Base-by-base conservation (phyloP, 1,284 basidiomycete species). In the Heterobasidion parviporum region DNA sequence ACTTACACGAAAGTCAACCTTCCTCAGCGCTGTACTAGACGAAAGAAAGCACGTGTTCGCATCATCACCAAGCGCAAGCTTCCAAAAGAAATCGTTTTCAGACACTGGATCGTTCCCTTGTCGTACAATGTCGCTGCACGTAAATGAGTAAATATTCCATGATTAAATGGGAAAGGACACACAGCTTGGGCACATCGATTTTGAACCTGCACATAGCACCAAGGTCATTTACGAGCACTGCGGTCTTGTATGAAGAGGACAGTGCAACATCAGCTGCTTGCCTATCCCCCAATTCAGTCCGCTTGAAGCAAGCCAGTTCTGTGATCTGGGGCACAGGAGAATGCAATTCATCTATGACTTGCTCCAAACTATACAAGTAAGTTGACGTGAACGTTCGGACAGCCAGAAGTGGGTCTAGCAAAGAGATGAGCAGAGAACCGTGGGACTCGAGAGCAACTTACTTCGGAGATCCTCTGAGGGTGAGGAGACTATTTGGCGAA, bases 1-100 rank as follows among this genome's bases (percentile, higher is more conserved):
- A 52, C 68, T n/a, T 68, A 84, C 83, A 57, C 82, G 68, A 26
- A 79, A 67, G 64, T 85, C 83, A 16, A 79, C 54, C 20, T 72
- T 66, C 45, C 66, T 62, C 10, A 79, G 62, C 6, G 48, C 55
- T 41, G 64, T 68, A 20, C 60, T 64, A 8, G 72, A 73, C 5
- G 70, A 57, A 41, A 75, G 59, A 50, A 66, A 65, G 54, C 59
- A 73, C 47, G 61, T 66, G 32, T 67, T 61, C 48, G 44, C 59
- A 56, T 57, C 56, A 41, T 43, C 48, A 12, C 56, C 51, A 20
- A 59, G 36, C 32, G 64, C 66, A 34, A 75, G 50, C 47, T 70
- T 62, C 72, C 74, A 76, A 55, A 73, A 72, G 7, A 48, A 20
- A 55, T 72, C 67, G 35, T 47, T 43, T 6, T 20, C 10, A 18